Percentiles rank a stretch among this genome's conserved stretches.
These are phyloP conservation scores for Capronia coronata DNA, from an alignment of 2,329 filamentous ascomycete genomes.

Conservation along the genomic window DNA sequence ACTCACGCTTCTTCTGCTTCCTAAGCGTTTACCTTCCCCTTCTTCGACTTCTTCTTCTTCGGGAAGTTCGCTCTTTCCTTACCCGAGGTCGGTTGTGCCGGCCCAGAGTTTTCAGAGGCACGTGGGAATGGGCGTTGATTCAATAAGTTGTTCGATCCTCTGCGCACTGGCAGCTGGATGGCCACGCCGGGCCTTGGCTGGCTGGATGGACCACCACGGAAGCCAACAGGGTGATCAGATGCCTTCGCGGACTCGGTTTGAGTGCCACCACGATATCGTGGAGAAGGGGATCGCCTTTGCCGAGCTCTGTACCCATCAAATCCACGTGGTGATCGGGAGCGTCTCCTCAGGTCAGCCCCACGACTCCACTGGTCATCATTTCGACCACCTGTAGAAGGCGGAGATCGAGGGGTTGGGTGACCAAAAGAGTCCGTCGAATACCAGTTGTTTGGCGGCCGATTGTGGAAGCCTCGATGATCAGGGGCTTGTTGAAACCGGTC, in stretches of 20 bases:
- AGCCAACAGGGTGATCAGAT: neutral
- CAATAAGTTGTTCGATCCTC: slow-evolving; percentile 7
- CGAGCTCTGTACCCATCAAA: slow-evolving; percentile 10
- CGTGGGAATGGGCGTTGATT: neutral
- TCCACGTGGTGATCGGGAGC: slow-evolving; percentile 11
- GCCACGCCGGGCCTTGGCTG: slow-evolving; percentile 1
- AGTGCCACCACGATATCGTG: neutral
- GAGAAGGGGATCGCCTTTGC: slow-evolving; percentile 7
- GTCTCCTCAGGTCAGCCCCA: slow-evolving; percentile 2
- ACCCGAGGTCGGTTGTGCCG: neutral
- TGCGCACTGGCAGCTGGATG: slow-evolving; percentile 12
- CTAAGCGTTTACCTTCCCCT: slow-evolving; percentile 7
- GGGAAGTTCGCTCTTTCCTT: neutral
- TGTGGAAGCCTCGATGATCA: neutral
- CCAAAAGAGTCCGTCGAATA: slow-evolving; percentile 26
- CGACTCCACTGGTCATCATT: neutral
- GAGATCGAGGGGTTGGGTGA: slow-evolving; percentile 14
- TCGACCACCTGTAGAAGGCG: neutral
- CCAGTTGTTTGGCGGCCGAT: slow-evolving; percentile 16
- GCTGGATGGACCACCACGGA: neutral
- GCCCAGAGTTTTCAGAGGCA: neutral
- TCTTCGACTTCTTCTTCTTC: slow-evolving; percentile 14
- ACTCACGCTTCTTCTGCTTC: neutral
- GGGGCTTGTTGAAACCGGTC: slow-evolving; percentile 10
- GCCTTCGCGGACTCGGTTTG: neutral